phyloP scores from a whole-genome alignment of 2,329 filamentous ascomycete genomes.

The Nothophoma quercina region DNA sequence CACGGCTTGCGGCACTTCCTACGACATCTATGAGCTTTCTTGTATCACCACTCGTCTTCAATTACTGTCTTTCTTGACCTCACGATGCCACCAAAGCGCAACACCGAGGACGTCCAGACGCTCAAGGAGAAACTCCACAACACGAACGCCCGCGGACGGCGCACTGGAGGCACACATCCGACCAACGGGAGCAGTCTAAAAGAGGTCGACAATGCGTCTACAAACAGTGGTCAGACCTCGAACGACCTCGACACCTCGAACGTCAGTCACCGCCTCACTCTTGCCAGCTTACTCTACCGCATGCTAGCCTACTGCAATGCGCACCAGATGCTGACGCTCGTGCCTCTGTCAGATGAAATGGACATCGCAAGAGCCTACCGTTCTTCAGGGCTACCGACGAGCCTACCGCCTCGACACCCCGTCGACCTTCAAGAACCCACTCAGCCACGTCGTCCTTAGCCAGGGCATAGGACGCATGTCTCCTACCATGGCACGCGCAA shows the following conservation, averaged over 20 bases:
- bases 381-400: slow-evolving; percentile 78
- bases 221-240: slow-evolving; percentile 43
- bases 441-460: slow-evolving; percentile 60
- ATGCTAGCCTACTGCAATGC: slow-evolving; percentile 3
- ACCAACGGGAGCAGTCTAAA: slow-evolving; percentile 48
- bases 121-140: slow-evolving; percentile 54
- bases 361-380: slow-evolving; percentile 70
- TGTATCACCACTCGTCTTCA: neutral
- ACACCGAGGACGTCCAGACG: slow-evolving; percentile 50
- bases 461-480: slow-evolving; percentile 73
- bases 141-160: slow-evolving; percentile 49
- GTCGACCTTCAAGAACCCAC: slow-evolving; percentile 67
- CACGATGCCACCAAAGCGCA: slow-evolving; percentile 50
- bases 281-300: slow-evolving; percentile 1
- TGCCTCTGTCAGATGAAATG: slow-evolving; percentile 62
- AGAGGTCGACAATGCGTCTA: slow-evolving; percentile 49
- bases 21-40: slow-evolving; percentile 10
- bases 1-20: slow-evolving; percentile 4
- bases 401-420: slow-evolving; percentile 75
- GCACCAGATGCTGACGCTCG: slow-evolving; percentile 22
- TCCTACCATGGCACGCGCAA: slow-evolving; percentile 76
- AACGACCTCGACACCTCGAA: slow-evolving; percentile 43
- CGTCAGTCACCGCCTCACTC: slow-evolving; percentile 36
- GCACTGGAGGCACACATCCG: slow-evolving; percentile 38
- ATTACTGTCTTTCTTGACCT: slow-evolving; percentile 11